Base-by-base conservation (phyloP, 331 rosid species). In the Rosa hybrid region DNA sequence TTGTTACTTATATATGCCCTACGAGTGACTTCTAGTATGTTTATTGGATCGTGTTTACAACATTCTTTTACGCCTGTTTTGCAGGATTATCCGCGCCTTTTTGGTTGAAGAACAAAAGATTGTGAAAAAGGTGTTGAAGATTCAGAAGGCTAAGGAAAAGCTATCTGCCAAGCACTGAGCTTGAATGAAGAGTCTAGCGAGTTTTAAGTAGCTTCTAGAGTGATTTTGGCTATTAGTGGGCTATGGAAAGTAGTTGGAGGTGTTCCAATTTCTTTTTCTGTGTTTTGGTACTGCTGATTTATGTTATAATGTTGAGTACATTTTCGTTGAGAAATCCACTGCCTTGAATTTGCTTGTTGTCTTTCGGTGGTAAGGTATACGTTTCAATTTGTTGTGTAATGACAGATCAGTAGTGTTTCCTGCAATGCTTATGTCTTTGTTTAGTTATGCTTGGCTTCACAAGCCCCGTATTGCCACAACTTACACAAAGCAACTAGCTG, bases 51-150 rank as follows among this genome's bases (percentile, higher is more conserved):
- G 53, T 62, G 39, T 77, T 57, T 74, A 12, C 42, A 39, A 27
- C 27, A 49, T 27, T 20, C 11, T 69, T 69, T 54, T 38, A 8
- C 4, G 48, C 16, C 80, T 57, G 59, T 46, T 63, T 30, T 62
- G 67, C 21, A 90, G 92, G 88, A 88, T 90, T 68, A 90, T 90
- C 60, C 87, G 90, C 3, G 92, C 92, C 51, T 90, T 90, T 81
- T 77, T 90, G 83, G 90, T 90, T 44, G 94, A 90, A 77, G 92
- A 90, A 71, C 92, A 88, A 54, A 90, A 90, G 85, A 90, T 90
- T 76, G 90, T 90, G 82, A 90, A 90, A 44, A 90, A 90, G 86
- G 94, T 88, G 7, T 83, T 90, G 89, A 90, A 90, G 90, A 90
- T 90, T 74, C 90, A 90, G 82, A 88, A 85, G 86, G 75, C 90